phyloP scores from a whole-genome alignment of 2,329 filamentous ascomycete genomes.

The Aspergillus amoenus region DNA sequence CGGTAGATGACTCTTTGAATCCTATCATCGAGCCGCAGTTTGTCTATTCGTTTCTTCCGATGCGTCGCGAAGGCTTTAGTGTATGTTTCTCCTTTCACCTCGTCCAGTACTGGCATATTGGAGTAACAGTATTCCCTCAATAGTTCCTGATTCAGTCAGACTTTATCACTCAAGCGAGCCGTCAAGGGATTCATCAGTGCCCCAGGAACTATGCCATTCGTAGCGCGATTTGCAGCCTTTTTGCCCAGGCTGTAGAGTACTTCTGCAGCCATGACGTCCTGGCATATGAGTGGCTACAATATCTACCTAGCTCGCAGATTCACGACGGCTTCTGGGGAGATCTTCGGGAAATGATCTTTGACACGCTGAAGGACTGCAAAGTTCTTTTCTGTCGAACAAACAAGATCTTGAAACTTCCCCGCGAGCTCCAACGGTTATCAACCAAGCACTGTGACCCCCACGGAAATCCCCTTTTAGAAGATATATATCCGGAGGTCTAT shows the following conservation, averaged over 20 bases:
- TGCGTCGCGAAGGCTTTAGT: slow-evolving; percentile 1
- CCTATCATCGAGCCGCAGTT: slow-evolving; percentile 1
- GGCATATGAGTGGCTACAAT: slow-evolving; percentile 2
- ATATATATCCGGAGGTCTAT: slow-evolving; percentile 1
- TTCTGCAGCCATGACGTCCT: background rate
- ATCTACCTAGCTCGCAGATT: background rate
- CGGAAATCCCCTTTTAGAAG: slow-evolving; percentile 1
- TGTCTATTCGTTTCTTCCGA: slow-evolving; percentile 6
- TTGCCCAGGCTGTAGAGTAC: background rate
- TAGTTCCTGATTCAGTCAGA: slow-evolving; percentile 11
- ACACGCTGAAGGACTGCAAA: background rate
- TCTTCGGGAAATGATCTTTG: slow-evolving; percentile 7
- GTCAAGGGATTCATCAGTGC: slow-evolving; percentile 1
- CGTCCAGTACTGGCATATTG: too few species aligned
- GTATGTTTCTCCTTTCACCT: background rate
- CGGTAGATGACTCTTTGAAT: background rate
- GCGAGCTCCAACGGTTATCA: background rate
- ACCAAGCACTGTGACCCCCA: background rate
- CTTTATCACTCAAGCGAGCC: slow-evolving; percentile 8
- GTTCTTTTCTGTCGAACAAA: background rate
- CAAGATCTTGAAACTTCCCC: background rate
- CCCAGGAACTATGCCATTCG: slow-evolving; percentile 3
- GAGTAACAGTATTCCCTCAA: too few species aligned
- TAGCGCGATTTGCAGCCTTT: background rate
- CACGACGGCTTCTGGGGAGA: slow-evolving; percentile 1